phyloP scores from a whole-genome alignment of 805 yeast species.

The Kazachstania bromeliacearum region DNA sequence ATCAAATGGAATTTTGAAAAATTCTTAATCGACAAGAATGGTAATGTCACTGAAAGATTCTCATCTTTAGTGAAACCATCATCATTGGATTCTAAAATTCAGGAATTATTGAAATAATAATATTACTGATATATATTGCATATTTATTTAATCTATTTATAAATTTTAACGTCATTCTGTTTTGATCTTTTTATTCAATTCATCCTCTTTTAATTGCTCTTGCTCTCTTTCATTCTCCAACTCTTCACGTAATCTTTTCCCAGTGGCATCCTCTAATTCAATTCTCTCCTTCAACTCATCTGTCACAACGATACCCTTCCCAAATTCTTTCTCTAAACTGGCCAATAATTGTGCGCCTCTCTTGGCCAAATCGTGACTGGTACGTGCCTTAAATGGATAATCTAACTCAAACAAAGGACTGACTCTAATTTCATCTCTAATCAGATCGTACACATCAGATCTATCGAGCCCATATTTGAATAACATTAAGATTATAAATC shows the following conservation, averaged over 20 bases:
- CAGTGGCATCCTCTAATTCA: constrained; percentile 23
- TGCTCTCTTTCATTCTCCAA: constrained; percentile 7
- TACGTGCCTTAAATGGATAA: constrained; percentile 75
- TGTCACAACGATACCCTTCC: constrained; percentile 27
- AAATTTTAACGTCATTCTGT: too few species aligned
- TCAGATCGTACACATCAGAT: constrained; percentile 67
- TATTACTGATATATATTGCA: background rate
- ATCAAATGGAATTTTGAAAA: constrained; percentile 79
- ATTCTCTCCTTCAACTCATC: constrained; percentile 21
- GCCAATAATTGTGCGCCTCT: constrained; percentile 72
- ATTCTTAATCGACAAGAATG: constrained; percentile 46
- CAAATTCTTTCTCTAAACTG: constrained; percentile 64
- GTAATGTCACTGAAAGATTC: constrained; percentile 50
- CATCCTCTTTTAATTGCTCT: constrained; percentile 1
- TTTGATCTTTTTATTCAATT: constrained; percentile 2
- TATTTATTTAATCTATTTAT: constrained; percentile 1
- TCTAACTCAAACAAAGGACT: constrained; percentile 79
- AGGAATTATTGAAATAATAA: constrained; percentile 37
- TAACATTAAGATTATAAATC: constrained; percentile 72
- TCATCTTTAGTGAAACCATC: constrained; percentile 63
- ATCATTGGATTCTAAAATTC: constrained; percentile 48
- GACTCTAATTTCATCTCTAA: constrained; percentile 62
- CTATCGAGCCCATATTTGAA: constrained; percentile 74
- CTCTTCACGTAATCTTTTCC: constrained; percentile 19
- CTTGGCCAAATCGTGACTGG: constrained; percentile 67